phyloP scores from a whole-genome alignment of 768 basidiomycete genomes.

The Neoboletus magnificus region DNA sequence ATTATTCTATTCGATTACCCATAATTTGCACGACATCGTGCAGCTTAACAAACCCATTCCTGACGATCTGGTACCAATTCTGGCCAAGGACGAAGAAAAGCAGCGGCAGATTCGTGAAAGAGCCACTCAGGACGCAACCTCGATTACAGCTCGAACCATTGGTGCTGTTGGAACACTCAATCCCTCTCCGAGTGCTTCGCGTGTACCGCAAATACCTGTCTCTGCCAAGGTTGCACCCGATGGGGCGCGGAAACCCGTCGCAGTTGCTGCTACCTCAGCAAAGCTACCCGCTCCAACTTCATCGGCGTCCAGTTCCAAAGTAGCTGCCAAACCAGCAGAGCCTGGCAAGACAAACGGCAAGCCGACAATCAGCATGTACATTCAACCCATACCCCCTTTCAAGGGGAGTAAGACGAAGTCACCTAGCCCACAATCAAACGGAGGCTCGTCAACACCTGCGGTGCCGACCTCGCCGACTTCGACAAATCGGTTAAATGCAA shows the following conservation, averaged over 20 bases:
- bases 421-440: constrained; percentile 28
- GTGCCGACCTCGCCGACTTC: constrained; percentile 52
- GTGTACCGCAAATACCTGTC: constrained; percentile 33
- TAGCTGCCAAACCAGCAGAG: constrained; percentile 28
- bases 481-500: constrained; percentile 73
- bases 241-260: constrained; percentile 24
- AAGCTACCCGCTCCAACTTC: constrained; percentile 31
- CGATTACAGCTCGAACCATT: constrained; percentile 66
- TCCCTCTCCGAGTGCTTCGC: constrained; percentile 47
- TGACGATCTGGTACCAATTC: constrained; percentile 86
- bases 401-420: constrained; percentile 53
- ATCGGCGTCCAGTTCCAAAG: constrained; percentile 31
- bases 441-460: constrained; percentile 33
- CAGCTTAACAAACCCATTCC: constrained; percentile 95
- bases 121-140: constrained; percentile 62
- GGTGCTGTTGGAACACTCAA: constrained; percentile 43
- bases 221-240: constrained; percentile 32
- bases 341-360: constrained; percentile 42
- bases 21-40: background rate
- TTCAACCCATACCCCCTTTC: constrained; percentile 91
- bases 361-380: constrained; percentile 64
- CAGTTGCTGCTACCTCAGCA: constrained; percentile 21
- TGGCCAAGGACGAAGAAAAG: constrained; percentile 92
- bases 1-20: background rate
- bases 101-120: constrained; percentile 81